These are phyloP conservation scores for Odonthalia washingtoniensis DNA, from an alignment of 31 red algal genomes.

Conservation along the genomic window DNA sequence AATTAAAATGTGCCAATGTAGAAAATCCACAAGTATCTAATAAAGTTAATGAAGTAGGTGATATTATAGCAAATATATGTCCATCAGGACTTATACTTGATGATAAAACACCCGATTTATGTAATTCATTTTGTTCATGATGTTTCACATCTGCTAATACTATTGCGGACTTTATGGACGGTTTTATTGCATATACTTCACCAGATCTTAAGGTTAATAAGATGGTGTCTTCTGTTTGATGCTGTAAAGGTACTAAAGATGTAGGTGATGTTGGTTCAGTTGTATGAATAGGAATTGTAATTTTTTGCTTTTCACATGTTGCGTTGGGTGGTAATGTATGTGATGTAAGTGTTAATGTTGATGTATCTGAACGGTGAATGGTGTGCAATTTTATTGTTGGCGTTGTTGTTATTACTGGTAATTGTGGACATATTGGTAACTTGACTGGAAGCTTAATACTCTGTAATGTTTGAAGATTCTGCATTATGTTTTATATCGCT, in stretches of 20 bases:
- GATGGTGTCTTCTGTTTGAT: background rate
- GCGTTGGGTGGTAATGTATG: background rate
- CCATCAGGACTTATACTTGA: conserved; percentile 42
- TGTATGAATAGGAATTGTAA: conserved; percentile 12
- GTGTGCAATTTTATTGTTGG: background rate
- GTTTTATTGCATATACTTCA: background rate
- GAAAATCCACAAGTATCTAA: conserved; percentile 53
- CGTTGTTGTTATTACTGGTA: background rate
- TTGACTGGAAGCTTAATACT: background rate
- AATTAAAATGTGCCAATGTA: conserved; percentile 25
- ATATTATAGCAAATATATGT: conserved; percentile 26
- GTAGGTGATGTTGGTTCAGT: background rate
- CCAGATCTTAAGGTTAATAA: background rate
- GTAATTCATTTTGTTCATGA: background rate
- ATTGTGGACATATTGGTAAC: background rate
- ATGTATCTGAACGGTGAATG: background rate
- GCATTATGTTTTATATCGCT: background rate
- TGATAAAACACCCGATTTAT: conserved; percentile 44
- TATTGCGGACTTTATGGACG: background rate
- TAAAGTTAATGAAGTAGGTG: conserved; percentile 53
- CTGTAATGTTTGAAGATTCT: background rate
- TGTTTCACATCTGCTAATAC: conserved; percentile 48
- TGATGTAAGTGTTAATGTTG: conserved; percentile 16
- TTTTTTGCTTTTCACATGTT: background rate
- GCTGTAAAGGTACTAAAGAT: background rate